Evolutionary conservation across 306 rosid species (phyloP).

Genomic region (Chamaecrista fasciculata): DNA sequence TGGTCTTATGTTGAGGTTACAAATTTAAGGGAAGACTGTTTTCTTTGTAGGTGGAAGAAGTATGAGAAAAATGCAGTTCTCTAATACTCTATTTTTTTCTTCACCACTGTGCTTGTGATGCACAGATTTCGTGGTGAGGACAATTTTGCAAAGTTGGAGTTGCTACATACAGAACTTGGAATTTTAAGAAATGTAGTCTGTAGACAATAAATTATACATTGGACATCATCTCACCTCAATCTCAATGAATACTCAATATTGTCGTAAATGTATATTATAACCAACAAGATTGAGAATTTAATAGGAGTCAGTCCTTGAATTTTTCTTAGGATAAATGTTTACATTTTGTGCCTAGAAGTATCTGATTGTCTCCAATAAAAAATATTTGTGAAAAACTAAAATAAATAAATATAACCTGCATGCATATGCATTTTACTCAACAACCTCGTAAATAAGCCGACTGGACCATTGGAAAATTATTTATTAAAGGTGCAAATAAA

Average conservation of each 20-base stretch:
- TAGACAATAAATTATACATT: no score
- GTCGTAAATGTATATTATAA: neutral
- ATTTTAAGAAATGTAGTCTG: slow-evolving; percentile 28
- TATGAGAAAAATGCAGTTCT: slow-evolving; percentile 27
- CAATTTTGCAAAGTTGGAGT: slow-evolving; percentile 36
- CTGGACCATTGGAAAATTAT: no score
- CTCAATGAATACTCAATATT: neutral
- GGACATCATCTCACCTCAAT: slow-evolving; percentile 10
- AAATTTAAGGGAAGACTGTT: slow-evolving; percentile 13
- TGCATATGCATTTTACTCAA: no score
- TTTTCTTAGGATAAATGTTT: no score
- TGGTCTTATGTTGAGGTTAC: neutral
- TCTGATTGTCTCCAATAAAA: no score
- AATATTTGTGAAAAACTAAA: no score
- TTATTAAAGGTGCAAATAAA: no score
- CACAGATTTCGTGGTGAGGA: slow-evolving; percentile 32
- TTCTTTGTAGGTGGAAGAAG: slow-evolving; percentile 48
- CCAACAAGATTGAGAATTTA: neutral
- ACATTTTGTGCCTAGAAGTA: no score
- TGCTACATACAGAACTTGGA: slow-evolving; percentile 18
- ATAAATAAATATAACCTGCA: no score
- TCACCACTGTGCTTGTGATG: slow-evolving; percentile 26
- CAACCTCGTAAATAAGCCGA: no score
- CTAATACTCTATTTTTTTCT: slow-evolving; percentile 22
- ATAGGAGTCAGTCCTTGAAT: no score